Percentiles rank a stretch among this genome's conserved stretches.
These are phyloP conservation scores for Pneumocystis jirovecii DNA, from an alignment of 1,139 yeast genomes.

Conservation along the genomic window DNA sequence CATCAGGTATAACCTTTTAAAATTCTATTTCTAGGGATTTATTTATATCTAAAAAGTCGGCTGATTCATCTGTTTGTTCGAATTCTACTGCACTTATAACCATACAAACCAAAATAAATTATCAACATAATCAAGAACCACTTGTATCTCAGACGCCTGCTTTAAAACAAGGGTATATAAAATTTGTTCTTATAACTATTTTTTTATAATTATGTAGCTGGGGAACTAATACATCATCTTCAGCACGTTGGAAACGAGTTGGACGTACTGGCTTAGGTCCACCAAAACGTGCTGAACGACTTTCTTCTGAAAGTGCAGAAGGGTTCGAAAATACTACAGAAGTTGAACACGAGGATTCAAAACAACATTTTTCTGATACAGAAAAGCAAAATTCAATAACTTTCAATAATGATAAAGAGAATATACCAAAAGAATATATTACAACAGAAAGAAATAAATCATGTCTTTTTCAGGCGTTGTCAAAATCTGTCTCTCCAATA, in stretches of 20 bases:
- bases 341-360: background rate
- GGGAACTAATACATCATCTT: constrained; percentile 3
- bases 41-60: background rate
- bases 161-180: background rate
- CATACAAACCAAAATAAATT: background rate
- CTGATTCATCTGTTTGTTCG: background rate
- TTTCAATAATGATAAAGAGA: constrained; percentile 3
- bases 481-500: background rate
- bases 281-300: constrained; percentile 12
- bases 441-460: background rate
- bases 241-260: constrained; percentile 10
- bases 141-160: background rate
- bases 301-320: constrained; percentile 7
- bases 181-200: background rate
- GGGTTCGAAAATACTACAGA: background rate
- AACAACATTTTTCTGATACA: background rate
- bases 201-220: background rate
- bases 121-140: background rate
- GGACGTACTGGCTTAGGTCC: constrained; percentile 12
- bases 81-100: background rate
- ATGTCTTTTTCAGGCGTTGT: background rate
- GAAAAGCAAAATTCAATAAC: background rate
- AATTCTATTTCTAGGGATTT: background rate
- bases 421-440: constrained; percentile 1
- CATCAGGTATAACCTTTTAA: background rate